Conservation (phyloP, 1,284 basidiomycete species). For the Malassezia arunalokei region DNA sequence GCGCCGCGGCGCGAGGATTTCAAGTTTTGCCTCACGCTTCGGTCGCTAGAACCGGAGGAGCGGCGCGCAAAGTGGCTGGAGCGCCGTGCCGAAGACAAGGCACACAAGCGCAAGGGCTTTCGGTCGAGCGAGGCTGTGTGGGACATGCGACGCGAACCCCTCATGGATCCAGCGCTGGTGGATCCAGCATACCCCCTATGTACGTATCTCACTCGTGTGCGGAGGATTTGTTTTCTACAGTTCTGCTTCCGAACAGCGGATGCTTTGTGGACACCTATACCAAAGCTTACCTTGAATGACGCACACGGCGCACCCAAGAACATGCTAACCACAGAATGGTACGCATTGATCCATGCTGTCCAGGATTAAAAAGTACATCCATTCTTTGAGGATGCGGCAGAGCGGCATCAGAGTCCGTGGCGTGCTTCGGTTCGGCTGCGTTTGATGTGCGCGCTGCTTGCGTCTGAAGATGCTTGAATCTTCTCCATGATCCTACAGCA, state of each 20-base stretch:
- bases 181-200: conserved; percentile 6
- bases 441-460: background rate
- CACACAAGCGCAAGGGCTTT: conserved; percentile 53
- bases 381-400: conserved; percentile 15
- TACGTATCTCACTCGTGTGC: conserved; percentile 2
- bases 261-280: conserved; percentile 15
- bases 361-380: conserved; percentile 20
- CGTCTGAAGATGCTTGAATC: conserved; percentile 14
- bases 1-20: conserved; percentile 73
- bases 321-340: conserved; percentile 1
- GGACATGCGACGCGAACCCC: conserved; percentile 52
- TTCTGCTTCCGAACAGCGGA: conserved; percentile 17
- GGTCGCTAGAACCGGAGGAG: conserved; percentile 63
- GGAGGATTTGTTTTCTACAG: conserved; percentile 16
- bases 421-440: conserved; percentile 11
- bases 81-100: conserved; percentile 82
- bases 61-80: conserved; percentile 70
- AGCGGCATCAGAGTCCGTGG: conserved; percentile 6
- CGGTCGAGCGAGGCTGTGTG: conserved; percentile 87
- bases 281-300: conserved; percentile 19
- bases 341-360: conserved; percentile 10
- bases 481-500: conserved; percentile 15
- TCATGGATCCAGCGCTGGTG: conserved; percentile 5
- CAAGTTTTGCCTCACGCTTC: conserved; percentile 84
- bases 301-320: background rate